These are phyloP conservation scores for Bondarzewia mesenterica DNA, from an alignment of 1,284 basidiomycete genomes.

Conservation along the genomic window DNA sequence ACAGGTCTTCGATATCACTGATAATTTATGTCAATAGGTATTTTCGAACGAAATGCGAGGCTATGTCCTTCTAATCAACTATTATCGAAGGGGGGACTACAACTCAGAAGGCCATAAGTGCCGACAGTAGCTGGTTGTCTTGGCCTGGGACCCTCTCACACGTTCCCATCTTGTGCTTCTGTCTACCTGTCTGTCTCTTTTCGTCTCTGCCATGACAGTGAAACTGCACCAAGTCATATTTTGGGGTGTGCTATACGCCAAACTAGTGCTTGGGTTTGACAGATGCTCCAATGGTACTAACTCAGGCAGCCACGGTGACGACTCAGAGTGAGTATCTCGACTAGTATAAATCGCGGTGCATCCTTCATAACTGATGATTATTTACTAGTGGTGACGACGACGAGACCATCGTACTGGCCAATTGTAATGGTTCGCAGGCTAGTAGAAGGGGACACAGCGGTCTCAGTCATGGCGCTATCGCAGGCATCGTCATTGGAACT, in stretches of 20 bases:
- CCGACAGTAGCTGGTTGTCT: too few relatives aligned
- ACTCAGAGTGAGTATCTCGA: too few relatives aligned
- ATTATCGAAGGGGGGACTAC: too few relatives aligned
- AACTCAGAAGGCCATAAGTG: too few relatives aligned
- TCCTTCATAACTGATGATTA: not conserved
- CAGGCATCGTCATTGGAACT: conserved; percentile 20
- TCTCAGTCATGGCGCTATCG: conserved; percentile 16
- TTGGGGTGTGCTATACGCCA: not conserved
- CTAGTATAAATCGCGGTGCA: too few relatives aligned
- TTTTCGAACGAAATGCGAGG: too few relatives aligned
- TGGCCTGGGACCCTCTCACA: not conserved
- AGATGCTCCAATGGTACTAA: too few relatives aligned
- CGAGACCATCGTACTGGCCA: not conserved
- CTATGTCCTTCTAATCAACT: too few relatives aligned
- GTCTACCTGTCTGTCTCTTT: not conserved
- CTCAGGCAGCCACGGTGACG: too few relatives aligned
- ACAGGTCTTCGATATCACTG: too few relatives aligned
- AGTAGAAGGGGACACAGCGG: not conserved
- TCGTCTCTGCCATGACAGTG: not conserved
- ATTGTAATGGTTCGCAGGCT: not conserved
- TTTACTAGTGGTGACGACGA: not conserved
- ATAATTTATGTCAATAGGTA: too few relatives aligned
- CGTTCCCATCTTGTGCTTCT: not conserved
- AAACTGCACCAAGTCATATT: not conserved
- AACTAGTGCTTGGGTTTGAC: not conserved